Base-by-base conservation (phyloP, 768 basidiomycete genomes). In the Tulasnella sp. region DNA sequence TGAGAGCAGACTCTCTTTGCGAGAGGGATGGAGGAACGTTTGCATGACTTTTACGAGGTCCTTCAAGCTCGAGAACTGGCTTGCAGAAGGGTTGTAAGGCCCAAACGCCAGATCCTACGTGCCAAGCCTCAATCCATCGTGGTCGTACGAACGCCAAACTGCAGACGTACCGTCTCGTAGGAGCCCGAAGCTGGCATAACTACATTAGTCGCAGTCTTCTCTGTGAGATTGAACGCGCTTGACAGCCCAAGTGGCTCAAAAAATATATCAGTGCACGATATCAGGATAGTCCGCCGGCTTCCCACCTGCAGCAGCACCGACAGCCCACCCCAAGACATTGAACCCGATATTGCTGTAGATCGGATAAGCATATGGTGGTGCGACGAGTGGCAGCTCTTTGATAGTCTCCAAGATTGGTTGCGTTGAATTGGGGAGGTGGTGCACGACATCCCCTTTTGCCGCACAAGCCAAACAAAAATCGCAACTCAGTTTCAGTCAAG, bases 311-410 rank as follows among this genome's bases (percentile, higher is more conserved):
- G 72, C 78, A 1, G 88, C 87, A 3, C 85, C 86, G 1, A 87
- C 85, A 22, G 87, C n/a, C 22, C 86, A 82, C 24, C 87, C 88
- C 14, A 89, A 81, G 0, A 88, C 20, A 2, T 83, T 83, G 11
- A 83, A 85, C 86, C 78, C 88, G 0, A 87, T 86, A 50, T 87
- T 86, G 24, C 87, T 87, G 81, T 90, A 90, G n/a, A 85, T 83
- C 0, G 88, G 88, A 81, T 87, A 89, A 4, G 85, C 84, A 82
- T 87, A n/a, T n/a, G n/a, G n/a, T n/a, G n/a, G n/a, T n/a, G n/a
- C n/a, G n/a, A n/a, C n/a, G n/a, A n/a, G n/a, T 1, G 86, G 88
- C 80, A 83, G 87, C 16, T 85, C 81, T 0, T 86, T 84, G 7
- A 90, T 83, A 11, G 40, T 48, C 24, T 72, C 60, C 24, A 79